Evolutionary conservation across 2,329 filamentous ascomycete genomes (phyloP), one percentile per base, ranked within the genome.

Genomic region (Nothomitra cinnamomea): DNA sequence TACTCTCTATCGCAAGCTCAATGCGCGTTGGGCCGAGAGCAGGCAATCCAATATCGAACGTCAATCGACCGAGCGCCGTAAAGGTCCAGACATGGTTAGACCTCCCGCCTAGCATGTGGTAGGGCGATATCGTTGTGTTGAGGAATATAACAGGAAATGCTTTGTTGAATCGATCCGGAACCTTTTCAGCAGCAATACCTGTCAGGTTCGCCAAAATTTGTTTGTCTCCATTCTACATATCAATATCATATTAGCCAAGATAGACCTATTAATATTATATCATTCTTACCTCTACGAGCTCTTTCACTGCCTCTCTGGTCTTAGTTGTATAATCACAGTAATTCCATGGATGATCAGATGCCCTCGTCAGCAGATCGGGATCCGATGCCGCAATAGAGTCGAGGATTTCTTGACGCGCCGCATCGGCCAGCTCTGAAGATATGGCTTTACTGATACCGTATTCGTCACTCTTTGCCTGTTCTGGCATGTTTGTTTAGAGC

Each of bases 221-320:
- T 15, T 49, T 49, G 45, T 49, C 45, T 49, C 45, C 45, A 17
- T 49, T 49, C 45, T 49, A 24, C 25, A 49, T 48, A 32, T 32
- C 43, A 48, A 17, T 24, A 48, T 28, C 32, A 35, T 10, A 28
- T 35, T n/a, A 49, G 45, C 32, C 15, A 32, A 28, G 45, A 28
- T 49, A 49, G 8, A 49, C 32, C 15, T 49, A 49, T 35, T 4
- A 32, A 32, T 28, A 28, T 5, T 49, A 49, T 19, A 35, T 35
- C 25, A 35, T 24, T 35, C 45, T 49, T 49, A 49, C 24, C 45
- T 10, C 32, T 35, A 49, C 24, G 15, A 49, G 10, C 45, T 49
- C 24, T 35, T 49, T 32, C 10, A 17, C 2, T 49, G 25, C 7
- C 32, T 49, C 45, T 32, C 2, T 12, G 17, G 22, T 49, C 43